Conservation (phyloP, 441 rosid species). For the Theobroma grandiflorum region DNA sequence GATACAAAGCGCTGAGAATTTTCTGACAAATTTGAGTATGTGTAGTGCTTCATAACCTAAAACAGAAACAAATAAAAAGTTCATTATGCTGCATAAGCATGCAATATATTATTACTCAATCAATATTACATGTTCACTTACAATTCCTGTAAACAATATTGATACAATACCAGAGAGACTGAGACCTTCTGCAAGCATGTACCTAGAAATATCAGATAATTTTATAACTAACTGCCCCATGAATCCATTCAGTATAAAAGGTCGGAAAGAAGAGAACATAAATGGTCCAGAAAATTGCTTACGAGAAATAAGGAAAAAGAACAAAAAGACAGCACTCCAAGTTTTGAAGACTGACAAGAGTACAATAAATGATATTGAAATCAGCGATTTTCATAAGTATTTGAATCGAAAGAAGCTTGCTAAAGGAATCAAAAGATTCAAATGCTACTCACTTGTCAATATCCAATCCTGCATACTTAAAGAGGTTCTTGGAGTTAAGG, state of each 20-base stretch:
- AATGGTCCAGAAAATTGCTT: conserved; percentile 43
- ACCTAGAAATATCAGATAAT: conserved; percentile 49
- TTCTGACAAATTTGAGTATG: conserved; percentile 93
- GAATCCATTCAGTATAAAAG: not conserved
- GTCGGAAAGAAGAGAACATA: conserved; percentile 17
- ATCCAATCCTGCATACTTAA: conserved; percentile 98
- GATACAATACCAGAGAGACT: conserved; percentile 99
- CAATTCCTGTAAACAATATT: conserved; percentile 96
- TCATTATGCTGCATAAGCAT: conserved; percentile 35
- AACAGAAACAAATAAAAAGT: conserved; percentile 29
- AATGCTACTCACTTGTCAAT: conserved; percentile 87
- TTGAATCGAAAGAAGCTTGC: conserved; percentile 21
- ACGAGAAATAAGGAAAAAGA: conserved; percentile 99
- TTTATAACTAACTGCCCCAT: not conserved
- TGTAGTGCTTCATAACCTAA: conserved; percentile 98
- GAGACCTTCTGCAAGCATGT: conserved; percentile 99
- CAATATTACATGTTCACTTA: conserved; percentile 49
- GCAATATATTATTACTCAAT: not conserved
- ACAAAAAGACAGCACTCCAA: conserved; percentile 99
- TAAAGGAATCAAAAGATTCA: conserved; percentile 24
- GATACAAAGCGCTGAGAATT: conserved; percentile 93
- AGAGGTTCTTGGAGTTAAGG: conserved; percentile 93
- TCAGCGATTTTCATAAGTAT: conserved; percentile 29
- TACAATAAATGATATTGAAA: conserved; percentile 21
- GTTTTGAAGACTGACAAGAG: conserved; percentile 86